Percentiles rank a stretch among this genome's conserved stretches.
These are phyloP conservation scores for Trametes pubescens DNA, from an alignment of 1,284 basidiomycete species.

Conservation along the genomic window DNA sequence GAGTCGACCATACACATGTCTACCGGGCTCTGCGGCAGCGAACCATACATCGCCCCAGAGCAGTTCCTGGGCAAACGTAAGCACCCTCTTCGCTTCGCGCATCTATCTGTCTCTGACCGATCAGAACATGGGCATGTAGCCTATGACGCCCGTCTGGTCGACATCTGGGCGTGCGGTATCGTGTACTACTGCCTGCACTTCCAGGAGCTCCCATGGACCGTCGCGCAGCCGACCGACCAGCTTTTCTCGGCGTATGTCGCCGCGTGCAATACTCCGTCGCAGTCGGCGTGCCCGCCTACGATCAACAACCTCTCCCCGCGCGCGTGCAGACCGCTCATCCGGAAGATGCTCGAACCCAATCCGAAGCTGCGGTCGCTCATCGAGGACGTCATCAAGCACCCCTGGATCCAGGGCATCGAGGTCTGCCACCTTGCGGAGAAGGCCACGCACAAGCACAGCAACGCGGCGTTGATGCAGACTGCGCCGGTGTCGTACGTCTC, in stretches of 20 bases:
- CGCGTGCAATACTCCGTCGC: conserved; percentile 60
- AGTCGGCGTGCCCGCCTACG: conserved; percentile 68
- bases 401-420: conserved; percentile 86
- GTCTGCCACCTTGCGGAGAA: conserved; percentile 70
- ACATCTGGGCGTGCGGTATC: conserved; percentile 97
- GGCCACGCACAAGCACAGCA: conserved; percentile 70
- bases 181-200: conserved; percentile 99
- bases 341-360: conserved; percentile 97
- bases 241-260: conserved; percentile 86
- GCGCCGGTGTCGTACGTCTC: conserved; percentile 37
- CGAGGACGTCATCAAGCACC: conserved; percentile 85
- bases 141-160: conserved; percentile 96
- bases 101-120: conserved; percentile 39
- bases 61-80: conserved; percentile 96
- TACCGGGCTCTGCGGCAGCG: conserved; percentile 95
- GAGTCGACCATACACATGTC: conserved; percentile 97
- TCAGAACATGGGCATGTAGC: conserved; percentile 57
- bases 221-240: conserved; percentile 86
- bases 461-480: conserved; percentile 40
- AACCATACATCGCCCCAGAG: conserved; percentile 98
- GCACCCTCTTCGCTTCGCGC: conserved; percentile 47
- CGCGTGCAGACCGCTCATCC: conserved; percentile 85
- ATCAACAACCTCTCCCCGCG: conserved; percentile 92
- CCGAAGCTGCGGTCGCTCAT: conserved; percentile 83
- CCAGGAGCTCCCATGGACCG: conserved; percentile 96